Conservation (phyloP, 1,284 basidiomycete species). For the Cystobasidium sp. region DNA sequence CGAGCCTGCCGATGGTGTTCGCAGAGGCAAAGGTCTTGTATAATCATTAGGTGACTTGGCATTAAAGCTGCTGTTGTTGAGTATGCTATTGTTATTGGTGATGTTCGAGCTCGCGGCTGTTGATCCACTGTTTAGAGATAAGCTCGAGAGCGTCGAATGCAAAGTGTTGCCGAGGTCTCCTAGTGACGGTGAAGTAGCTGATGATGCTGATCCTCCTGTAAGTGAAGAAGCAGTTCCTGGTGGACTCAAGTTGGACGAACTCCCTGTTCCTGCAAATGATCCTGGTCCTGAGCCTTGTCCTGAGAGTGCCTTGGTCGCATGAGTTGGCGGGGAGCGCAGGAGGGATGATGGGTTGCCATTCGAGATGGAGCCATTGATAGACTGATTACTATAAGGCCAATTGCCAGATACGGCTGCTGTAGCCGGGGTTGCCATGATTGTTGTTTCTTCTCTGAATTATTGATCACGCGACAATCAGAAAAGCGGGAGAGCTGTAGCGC, state of each 20-base stretch:
- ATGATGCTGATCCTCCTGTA: neutral
- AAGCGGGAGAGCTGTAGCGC: no score
- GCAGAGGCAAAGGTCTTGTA: conserved; percentile 12
- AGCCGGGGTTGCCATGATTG: conserved; percentile 1
- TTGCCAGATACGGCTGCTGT: neutral
- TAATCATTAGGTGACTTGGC: conserved; percentile 9
- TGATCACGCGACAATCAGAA: neutral
- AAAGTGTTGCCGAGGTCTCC: conserved; percentile 24
- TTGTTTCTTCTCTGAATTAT: neutral
- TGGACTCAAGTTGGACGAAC: neutral
- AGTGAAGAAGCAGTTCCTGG: conserved; percentile 12
- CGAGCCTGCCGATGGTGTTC: conserved; percentile 3
- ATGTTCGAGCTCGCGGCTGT: neutral
- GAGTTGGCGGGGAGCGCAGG: neutral
- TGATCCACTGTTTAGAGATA: conserved; percentile 16
- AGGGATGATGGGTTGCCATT: conserved; percentile 1
- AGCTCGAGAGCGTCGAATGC: conserved; percentile 23
- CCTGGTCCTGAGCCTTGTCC: neutral
- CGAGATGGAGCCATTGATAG: neutral
- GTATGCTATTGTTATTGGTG: neutral
- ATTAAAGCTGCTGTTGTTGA: neutral
- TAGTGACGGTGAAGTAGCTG: conserved; percentile 4
- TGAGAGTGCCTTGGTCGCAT: conserved; percentile 5
- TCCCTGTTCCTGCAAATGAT: no score
- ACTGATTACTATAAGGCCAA: neutral